phyloP scores from a whole-genome alignment of 108 stramenopile genomes.

The Skeletonema menzelii region DNA sequence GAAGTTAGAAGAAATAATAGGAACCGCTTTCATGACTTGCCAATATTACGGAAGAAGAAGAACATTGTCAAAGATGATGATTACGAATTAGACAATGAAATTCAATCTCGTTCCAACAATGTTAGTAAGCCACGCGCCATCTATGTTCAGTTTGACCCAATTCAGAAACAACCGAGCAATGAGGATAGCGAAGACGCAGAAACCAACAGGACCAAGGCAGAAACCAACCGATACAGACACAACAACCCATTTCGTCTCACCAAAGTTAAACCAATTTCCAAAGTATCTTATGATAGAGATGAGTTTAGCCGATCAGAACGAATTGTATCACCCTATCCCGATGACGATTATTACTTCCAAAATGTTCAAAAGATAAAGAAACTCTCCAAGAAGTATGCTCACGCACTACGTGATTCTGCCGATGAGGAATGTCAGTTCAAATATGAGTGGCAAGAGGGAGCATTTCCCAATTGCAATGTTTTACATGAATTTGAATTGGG shows the following conservation, averaged over 20 bases:
- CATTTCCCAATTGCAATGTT: conserved; percentile 71
- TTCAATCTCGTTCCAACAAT: neutral
- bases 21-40: neutral
- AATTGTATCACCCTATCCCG: conserved; percentile 30
- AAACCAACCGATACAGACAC: neutral
- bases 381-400: conserved; percentile 27
- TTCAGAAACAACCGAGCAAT: neutral
- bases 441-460: conserved; percentile 63
- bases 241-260: neutral
- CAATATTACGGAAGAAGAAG: neutral
- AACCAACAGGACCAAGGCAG: too few species aligned
- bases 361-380: conserved; percentile 8
- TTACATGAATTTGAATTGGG: conserved; percentile 69
- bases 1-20: neutral
- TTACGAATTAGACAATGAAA: neutral
- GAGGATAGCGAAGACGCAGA: neutral
- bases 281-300: conserved; percentile 3
- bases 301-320: conserved; percentile 18
- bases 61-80: neutral
- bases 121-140: neutral
- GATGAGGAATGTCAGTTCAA: conserved; percentile 60
- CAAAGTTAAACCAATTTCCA: neutral
- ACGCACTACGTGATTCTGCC: conserved; percentile 34
- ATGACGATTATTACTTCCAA: conserved; percentile 19
- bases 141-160: neutral